Evolutionary conservation across 345 rosid genomes (phyloP).

Genomic region (Raphanus raphanistrum): DNA sequence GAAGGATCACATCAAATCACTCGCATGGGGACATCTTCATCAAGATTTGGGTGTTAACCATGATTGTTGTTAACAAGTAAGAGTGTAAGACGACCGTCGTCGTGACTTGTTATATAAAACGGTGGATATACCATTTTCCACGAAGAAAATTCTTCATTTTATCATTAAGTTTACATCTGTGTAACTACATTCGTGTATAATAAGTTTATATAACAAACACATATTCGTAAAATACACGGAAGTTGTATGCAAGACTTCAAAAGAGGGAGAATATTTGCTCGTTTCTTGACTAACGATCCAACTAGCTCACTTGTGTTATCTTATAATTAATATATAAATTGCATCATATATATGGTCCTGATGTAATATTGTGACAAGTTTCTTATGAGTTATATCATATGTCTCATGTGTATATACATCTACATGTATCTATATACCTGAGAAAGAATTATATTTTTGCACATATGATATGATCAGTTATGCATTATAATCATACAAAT

Average conservation of each 20-base stretch:
- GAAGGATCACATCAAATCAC: constrained; percentile 27
- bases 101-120: constrained; percentile 25
- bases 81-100: constrained; percentile 13
- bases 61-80: constrained; percentile 36
- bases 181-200: not conserved
- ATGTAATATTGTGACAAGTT: constrained; percentile 15
- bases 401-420: not conserved
- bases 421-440: too few relatives aligned
- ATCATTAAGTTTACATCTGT: not conserved
- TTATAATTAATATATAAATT: not conserved
- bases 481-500: constrained; percentile 14
- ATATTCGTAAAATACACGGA: not conserved
- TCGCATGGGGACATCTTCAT: constrained; percentile 26
- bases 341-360: too few relatives aligned
- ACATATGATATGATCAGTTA: constrained; percentile 23
- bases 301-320: not conserved
- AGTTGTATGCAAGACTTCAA: too few relatives aligned
- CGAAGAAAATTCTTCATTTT: not conserved
- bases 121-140: constrained; percentile 24
- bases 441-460: not conserved
- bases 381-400: constrained; percentile 10
- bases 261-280: not conserved
- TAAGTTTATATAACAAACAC: not conserved
- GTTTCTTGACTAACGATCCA: not conserved
- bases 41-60: constrained; percentile 29